Evolutionary conservation across 1,139 yeast species (phyloP).

Genomic region (Scheffersomyces insectosa): DNA sequence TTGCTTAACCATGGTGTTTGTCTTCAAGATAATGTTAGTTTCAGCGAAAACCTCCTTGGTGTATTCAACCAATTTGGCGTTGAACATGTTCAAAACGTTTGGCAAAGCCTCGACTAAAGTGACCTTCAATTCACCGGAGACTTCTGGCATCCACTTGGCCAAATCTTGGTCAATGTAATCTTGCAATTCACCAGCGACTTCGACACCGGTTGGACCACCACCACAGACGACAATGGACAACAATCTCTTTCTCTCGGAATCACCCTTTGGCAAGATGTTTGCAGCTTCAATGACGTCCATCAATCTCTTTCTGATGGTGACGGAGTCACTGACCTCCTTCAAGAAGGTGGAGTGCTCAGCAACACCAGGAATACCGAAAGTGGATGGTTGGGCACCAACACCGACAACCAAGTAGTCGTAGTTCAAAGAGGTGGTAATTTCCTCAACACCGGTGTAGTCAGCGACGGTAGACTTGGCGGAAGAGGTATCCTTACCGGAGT

Average conservation of each 20-base stretch:
- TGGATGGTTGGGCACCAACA: slow-evolving; percentile 90
- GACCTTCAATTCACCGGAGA: slow-evolving; percentile 77
- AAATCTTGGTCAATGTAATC: slow-evolving; percentile 93
- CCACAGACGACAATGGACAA: slow-evolving; percentile 87
- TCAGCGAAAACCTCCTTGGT: slow-evolving; percentile 80
- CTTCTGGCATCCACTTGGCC: slow-evolving; percentile 84
- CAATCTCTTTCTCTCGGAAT: slow-evolving; percentile 77
- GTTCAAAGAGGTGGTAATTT: slow-evolving; percentile 49
- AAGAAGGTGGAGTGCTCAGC: slow-evolving; percentile 82
- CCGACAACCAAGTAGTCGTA: slow-evolving; percentile 86
- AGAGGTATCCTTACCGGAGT: slow-evolving; percentile 53
- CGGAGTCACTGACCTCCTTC: slow-evolving; percentile 84
- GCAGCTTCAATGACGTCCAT: slow-evolving; percentile 86
- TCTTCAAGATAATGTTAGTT: slow-evolving; percentile 73
- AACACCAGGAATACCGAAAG: slow-evolving; percentile 93
- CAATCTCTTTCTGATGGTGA: slow-evolving; percentile 70
- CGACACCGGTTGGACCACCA: slow-evolving; percentile 98
- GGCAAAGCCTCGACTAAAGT: slow-evolving; percentile 91
- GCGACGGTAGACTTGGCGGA: slow-evolving; percentile 52
- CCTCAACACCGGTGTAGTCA: slow-evolving; percentile 39
- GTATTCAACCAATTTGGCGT: slow-evolving; percentile 79
- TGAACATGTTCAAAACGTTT: slow-evolving; percentile 84
- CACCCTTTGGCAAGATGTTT: slow-evolving; percentile 69
- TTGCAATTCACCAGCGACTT: slow-evolving; percentile 91
- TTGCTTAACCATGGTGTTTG: slow-evolving; percentile 86